Evolutionary conservation across 106 monocot genomes (phyloP), one percentile per base, ranked within the genome.

Genomic region (Gastrodia elata): DNA sequence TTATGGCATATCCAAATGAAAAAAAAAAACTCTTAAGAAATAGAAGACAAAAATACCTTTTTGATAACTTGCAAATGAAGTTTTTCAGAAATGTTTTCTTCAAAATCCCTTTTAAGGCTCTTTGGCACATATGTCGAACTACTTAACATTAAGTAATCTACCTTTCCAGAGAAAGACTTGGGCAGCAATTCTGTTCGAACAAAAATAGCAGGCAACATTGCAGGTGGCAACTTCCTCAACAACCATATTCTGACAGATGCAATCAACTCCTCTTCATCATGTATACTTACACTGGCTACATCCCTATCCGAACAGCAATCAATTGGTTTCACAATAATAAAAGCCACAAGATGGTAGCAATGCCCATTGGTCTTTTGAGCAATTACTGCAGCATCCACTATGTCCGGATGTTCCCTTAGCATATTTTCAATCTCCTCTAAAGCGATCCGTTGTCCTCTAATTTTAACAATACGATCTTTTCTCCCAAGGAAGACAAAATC

Each of bases 401-500:
- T 83, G 71, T 79, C 82, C 58, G 87, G 87, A 76, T 96, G 96
- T 61, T 84, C 86, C 41, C 74, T 79, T 32, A 96, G 39, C 44
- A 76, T 68, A 73, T 59, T 74, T 83, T 96, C 96, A 77, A 96
- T 75, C 78, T 96, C 96, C 71, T 90, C 89, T 39, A 96, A 72
- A 44, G 88, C 78, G 69, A 92, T 61, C 59, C 90, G 89, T 34
- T 92, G 96, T 34, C 96, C 96, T 79, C 82, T 88, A 49, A 96
- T 71, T 83, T 96, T 92, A 52, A 96, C 52, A 25, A 75, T 81
- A 26, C 96, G 85, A 68, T 96, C 96, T 68, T 84, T 86, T 78
- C 96, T 87, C 14, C 92, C 92, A 15, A 90, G 26, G 64, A 92
- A 88, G 22, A 92, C 68, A 74, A 86, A 65, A 64, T 96, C 84